phyloP scores from a whole-genome alignment of 805 yeast species.

The Candida stauntonica region DNA sequence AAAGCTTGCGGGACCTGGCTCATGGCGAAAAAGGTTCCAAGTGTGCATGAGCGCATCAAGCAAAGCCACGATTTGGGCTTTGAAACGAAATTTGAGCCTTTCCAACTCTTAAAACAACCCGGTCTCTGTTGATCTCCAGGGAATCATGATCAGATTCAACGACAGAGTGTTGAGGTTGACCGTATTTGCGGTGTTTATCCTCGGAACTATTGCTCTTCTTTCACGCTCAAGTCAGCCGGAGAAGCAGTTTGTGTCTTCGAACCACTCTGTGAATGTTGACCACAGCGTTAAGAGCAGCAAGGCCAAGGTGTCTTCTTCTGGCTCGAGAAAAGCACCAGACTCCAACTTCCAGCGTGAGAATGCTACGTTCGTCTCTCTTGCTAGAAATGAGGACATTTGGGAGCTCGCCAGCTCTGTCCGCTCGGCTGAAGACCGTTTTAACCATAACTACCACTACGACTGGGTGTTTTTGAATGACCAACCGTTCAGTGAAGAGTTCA shows the following conservation, averaged over 20 bases:
- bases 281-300: background rate
- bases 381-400: constrained; percentile 69
- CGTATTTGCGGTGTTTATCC: constrained; percentile 15
- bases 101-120: background rate
- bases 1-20: no score
- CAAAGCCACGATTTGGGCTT: no score
- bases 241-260: no score
- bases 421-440: constrained; percentile 86
- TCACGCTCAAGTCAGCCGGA: constrained; percentile 4
- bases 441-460: constrained; percentile 74
- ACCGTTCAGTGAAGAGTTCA: constrained; percentile 79
- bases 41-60: no score
- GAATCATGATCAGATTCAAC: constrained; percentile 18
- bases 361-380: constrained; percentile 80
- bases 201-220: constrained; percentile 18
- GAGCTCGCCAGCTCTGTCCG: constrained; percentile 61
- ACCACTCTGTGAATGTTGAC: no score
- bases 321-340: background rate
- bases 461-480: constrained; percentile 95
- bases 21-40: no score
- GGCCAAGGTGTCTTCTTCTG: no score
- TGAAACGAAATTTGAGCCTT: no score
- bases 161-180: constrained; percentile 21
- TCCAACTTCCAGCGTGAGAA: constrained; percentile 40
- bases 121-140: background rate